These are phyloP conservation scores for Fusarium pseudograminearum DNA, from an alignment of 2,329 filamentous ascomycete genomes.

Conservation along the genomic window DNA sequence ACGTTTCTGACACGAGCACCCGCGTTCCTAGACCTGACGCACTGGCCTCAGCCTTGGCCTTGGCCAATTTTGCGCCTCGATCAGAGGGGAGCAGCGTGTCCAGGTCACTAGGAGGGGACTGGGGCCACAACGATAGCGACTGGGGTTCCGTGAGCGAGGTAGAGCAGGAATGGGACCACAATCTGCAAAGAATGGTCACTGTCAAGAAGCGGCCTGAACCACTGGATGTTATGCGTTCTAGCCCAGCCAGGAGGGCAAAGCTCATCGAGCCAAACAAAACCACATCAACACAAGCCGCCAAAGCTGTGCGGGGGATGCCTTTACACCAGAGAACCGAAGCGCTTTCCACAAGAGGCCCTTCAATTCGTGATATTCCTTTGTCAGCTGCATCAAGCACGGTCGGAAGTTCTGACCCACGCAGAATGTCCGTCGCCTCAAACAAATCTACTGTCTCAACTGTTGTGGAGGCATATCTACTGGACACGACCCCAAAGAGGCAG, in stretches of 20 bases:
- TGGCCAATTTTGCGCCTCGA: constrained; percentile 58
- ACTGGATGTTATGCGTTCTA: constrained; percentile 41
- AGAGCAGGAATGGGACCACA: constrained; percentile 67
- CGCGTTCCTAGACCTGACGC: constrained; percentile 48
- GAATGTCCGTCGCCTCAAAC: constrained; percentile 66
- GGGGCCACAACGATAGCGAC: constrained; percentile 67
- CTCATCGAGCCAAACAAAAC: constrained; percentile 62
- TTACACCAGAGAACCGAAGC: constrained; percentile 57
- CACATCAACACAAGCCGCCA: constrained; percentile 64
- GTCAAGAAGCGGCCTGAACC: constrained; percentile 60
- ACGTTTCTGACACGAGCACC: constrained; percentile 46
- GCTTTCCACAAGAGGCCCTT: constrained; percentile 40
- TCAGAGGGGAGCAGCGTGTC: constrained; percentile 57
- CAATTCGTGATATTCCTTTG: constrained; percentile 41
- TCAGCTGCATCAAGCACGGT: constrained; percentile 54
- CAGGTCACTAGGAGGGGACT: constrained; percentile 59
- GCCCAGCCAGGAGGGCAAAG: constrained; percentile 51
- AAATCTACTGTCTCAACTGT: constrained; percentile 68
- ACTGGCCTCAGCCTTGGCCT: constrained; percentile 59
- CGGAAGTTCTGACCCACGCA: constrained; percentile 58
- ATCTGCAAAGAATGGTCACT: constrained; percentile 65
- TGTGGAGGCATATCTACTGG: constrained; percentile 69
- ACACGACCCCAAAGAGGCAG: constrained; percentile 58
- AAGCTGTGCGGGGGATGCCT: constrained; percentile 61
- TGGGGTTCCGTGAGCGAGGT: constrained; percentile 64